These are phyloP conservation scores for Xylaria sp. DNA, from an alignment of 495 filamentous ascomycete species.

Conservation along the genomic window DNA sequence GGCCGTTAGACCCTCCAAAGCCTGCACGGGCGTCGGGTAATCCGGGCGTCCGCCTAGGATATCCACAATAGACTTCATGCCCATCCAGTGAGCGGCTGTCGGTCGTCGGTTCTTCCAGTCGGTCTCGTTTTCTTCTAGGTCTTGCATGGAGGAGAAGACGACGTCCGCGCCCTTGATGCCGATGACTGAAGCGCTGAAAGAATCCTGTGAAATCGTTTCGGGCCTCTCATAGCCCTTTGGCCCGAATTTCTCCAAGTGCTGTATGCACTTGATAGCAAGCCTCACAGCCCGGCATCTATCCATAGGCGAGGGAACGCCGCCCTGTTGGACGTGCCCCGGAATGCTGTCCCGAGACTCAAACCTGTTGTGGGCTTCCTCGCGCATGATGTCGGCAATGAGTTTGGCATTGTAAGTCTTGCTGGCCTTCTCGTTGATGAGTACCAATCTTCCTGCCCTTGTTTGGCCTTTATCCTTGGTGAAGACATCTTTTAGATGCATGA, in stretches of 20 bases:
- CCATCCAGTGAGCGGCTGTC: conserved; percentile 84
- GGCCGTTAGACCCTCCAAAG: conserved; percentile 54
- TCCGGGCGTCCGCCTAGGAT: conserved; percentile 75
- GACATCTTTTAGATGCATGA: conserved; percentile 84
- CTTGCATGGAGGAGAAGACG: conserved; percentile 78
- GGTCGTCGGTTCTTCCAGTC: conserved; percentile 92
- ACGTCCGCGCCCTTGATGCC: conserved; percentile 91
- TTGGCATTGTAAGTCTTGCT: conserved; percentile 90
- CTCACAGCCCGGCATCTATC: conserved; percentile 92
- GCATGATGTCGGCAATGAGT: conserved; percentile 93
- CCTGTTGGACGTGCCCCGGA: conserved; percentile 96
- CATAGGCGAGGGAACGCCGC: conserved; percentile 92
- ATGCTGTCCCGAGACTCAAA: conserved; percentile 95
- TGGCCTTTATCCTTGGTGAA: conserved; percentile 89
- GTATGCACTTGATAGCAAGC: conserved; percentile 88
- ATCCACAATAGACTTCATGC: conserved; percentile 81
- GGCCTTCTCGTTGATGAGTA: conserved; percentile 92
- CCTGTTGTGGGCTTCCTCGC: conserved; percentile 86
- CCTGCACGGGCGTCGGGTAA: conserved; percentile 50
- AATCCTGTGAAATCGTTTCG: conserved; percentile 72
- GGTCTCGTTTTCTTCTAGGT: conserved; percentile 82
- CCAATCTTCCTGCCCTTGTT: conserved; percentile 89
- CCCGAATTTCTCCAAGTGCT: conserved; percentile 82
- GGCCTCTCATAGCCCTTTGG: conserved; percentile 58
- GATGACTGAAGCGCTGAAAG: conserved; percentile 78